phyloP scores from a whole-genome alignment of 441 rosid genomes.

The Kokia cookei region DNA sequence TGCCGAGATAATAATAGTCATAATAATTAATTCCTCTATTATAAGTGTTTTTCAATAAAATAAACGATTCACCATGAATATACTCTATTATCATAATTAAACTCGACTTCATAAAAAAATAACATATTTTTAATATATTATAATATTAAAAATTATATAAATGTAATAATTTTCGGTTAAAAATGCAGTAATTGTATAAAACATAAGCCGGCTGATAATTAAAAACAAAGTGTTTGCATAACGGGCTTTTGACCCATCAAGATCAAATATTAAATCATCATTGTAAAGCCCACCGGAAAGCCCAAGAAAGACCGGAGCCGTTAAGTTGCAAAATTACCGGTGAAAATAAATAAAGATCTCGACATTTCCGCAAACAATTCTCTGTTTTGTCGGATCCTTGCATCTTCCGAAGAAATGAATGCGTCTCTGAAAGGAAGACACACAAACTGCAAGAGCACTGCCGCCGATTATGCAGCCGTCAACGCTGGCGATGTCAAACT shows the following conservation, averaged over 20 bases:
- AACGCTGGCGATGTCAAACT: constrained; percentile 71
- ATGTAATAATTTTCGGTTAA: no score
- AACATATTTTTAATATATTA: no score
- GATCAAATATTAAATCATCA: background rate
- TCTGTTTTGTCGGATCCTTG: constrained; percentile 11
- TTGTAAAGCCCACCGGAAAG: background rate
- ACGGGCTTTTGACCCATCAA: background rate
- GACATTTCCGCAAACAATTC: constrained; percentile 10
- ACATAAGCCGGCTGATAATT: background rate
- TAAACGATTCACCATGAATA: no score
- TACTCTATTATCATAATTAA: no score
- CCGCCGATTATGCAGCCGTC: constrained; percentile 46
- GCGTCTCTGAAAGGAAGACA: constrained; percentile 76
- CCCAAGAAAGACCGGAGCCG: background rate
- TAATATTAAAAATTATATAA: no score
- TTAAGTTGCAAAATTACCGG: background rate
- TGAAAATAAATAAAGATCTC: background rate
- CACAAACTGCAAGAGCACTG: constrained; percentile 47
- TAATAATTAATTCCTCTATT: no score
- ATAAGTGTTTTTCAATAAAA: no score
- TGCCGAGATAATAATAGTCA: no score
- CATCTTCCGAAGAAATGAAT: constrained; percentile 43
- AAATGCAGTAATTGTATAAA: no score
- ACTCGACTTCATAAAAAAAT: no score
- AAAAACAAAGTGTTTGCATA: background rate